Percentiles rank a stretch among this genome's conserved stretches.
Conservation (phyloP, 768 basidiomycete genomes). For the Hortiboletus campestris region DNA sequence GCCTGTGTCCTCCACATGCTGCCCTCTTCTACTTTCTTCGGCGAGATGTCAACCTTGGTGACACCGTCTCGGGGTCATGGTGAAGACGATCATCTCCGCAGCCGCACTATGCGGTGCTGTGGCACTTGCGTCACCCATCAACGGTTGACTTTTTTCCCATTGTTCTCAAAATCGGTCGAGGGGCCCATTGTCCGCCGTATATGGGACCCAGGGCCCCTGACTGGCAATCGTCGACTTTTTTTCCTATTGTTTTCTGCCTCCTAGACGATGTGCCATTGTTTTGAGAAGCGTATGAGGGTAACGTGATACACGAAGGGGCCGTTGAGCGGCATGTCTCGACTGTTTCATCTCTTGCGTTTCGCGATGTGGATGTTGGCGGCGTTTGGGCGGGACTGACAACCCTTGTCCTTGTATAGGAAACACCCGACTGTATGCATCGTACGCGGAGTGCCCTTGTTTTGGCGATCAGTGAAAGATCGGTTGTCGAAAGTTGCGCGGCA, state of each 20-base stretch:
- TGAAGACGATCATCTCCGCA: conserved; percentile 13
- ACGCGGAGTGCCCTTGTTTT: conserved; percentile 46
- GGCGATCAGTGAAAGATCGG: conserved; percentile 48
- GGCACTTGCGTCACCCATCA: conserved; percentile 7
- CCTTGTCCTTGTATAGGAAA: conserved; percentile 29
- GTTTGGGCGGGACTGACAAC: conserved; percentile 7
- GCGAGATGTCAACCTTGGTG: not conserved
- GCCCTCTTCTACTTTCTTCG: not conserved
- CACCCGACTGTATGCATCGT: conserved; percentile 36
- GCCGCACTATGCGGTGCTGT: conserved; percentile 8
- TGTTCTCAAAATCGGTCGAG: conserved; percentile 5
- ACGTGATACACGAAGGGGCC: conserved; percentile 3
- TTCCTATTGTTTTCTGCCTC: conserved; percentile 8
- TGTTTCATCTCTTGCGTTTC: conserved; percentile 2
- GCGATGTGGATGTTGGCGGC: conserved; percentile 1
- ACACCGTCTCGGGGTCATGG: not conserved
- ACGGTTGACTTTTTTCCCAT: conserved; percentile 3
- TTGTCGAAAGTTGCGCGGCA: conserved; percentile 51
- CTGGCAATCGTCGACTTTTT: not conserved
- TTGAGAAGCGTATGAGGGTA: conserved; percentile 1
- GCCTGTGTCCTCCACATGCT: not conserved
- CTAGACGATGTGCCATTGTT: conserved; percentile 15
- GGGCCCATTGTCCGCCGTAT: conserved; percentile 23
- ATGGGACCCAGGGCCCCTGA: conserved; percentile 11
- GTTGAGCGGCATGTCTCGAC: not conserved